phyloP scores from a whole-genome alignment of 2,329 filamentous ascomycete genomes.

The Fusarium xyrophilum region DNA sequence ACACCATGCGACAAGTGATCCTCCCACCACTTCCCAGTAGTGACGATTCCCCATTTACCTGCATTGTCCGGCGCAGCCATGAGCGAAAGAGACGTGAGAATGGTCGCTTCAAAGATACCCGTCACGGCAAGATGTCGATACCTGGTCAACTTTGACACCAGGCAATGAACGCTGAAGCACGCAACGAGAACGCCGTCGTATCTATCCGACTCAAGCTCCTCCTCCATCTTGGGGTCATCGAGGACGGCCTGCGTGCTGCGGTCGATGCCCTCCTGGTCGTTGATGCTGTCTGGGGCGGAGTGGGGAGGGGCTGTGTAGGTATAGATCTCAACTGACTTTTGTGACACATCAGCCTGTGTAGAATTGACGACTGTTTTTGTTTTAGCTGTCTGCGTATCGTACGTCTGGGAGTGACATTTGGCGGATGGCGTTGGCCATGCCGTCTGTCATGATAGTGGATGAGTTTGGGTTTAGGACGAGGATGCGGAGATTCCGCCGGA shows the following conservation, averaged over 20 bases:
- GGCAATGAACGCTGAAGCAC: conserved; percentile 85
- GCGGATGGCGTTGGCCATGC: conserved; percentile 60
- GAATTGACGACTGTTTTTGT: neutral
- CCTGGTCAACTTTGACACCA: conserved; percentile 67
- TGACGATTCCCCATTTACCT: conserved; percentile 82
- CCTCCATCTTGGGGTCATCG: conserved; percentile 54
- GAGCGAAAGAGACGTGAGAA: conserved; percentile 68
- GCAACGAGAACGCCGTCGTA: conserved; percentile 85
- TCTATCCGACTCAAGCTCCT: conserved; percentile 46
- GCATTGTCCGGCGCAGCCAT: conserved; percentile 31
- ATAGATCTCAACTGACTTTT: conserved; percentile 57
- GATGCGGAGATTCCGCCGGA: conserved; percentile 50
- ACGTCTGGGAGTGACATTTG: conserved; percentile 46
- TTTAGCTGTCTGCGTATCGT: conserved; percentile 5
- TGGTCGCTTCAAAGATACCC: conserved; percentile 88
- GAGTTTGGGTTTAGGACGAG: conserved; percentile 84
- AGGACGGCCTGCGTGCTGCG: conserved; percentile 69
- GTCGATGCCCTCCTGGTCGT: conserved; percentile 73
- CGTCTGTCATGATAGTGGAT: conserved; percentile 73
- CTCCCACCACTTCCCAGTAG: conserved; percentile 86
- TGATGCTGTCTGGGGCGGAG: conserved; percentile 74
- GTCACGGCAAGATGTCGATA: conserved; percentile 43
- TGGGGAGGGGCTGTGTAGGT: conserved; percentile 70
- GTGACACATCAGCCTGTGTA: conserved; percentile 24
- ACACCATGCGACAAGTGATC: conserved; percentile 72